These are phyloP conservation scores for Leishmania lainsoni DNA, from an alignment of 208 protist species.

Conservation along the genomic window DNA sequence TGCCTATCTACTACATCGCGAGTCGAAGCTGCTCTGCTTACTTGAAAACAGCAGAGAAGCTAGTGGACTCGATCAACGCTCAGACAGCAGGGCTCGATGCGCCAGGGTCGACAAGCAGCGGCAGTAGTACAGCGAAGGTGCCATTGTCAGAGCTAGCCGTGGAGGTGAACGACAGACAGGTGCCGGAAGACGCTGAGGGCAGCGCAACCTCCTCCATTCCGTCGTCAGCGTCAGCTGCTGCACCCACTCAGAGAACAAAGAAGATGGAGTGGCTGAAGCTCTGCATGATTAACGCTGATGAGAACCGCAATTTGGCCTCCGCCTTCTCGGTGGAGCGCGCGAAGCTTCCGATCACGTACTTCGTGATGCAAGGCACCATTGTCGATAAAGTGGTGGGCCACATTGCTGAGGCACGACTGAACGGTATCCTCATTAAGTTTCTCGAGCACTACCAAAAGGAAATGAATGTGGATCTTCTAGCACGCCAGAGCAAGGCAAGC, in stretches of 20 bases:
- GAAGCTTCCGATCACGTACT: conserved; percentile 87
- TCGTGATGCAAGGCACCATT: conserved; percentile 90
- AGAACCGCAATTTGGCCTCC: conserved; percentile 86
- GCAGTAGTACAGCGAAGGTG: too few relatives aligned
- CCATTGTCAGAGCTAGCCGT: neutral
- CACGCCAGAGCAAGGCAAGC: conserved; percentile 21
- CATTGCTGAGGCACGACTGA: conserved; percentile 54
- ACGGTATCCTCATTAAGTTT: conserved; percentile 80
- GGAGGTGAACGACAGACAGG: neutral
- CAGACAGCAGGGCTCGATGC: conserved; percentile 30
- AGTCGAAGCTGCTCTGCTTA: conserved; percentile 71
- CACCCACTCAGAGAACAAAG: neutral
- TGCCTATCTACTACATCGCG: conserved; percentile 76
- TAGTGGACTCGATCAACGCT: conserved; percentile 77
- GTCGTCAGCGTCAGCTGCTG: neutral
- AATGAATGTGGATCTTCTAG: conserved; percentile 81
- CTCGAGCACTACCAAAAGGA: conserved; percentile 87
- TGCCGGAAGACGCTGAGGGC: neutral
- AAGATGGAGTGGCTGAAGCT: conserved; percentile 77
- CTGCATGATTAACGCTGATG: conserved; percentile 85
- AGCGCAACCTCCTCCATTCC: neutral
- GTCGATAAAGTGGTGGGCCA: conserved; percentile 80
- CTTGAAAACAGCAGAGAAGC: conserved; percentile 56
- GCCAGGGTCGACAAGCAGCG: neutral
- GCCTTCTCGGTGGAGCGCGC: conserved; percentile 87